A percentile compares a stretch with the other conserved stretches of the same genome.
Evolutionary conservation across 2,329 filamentous ascomycete species (phyloP).

Genomic region (Berkeleyomyces rouxiae): DNA sequence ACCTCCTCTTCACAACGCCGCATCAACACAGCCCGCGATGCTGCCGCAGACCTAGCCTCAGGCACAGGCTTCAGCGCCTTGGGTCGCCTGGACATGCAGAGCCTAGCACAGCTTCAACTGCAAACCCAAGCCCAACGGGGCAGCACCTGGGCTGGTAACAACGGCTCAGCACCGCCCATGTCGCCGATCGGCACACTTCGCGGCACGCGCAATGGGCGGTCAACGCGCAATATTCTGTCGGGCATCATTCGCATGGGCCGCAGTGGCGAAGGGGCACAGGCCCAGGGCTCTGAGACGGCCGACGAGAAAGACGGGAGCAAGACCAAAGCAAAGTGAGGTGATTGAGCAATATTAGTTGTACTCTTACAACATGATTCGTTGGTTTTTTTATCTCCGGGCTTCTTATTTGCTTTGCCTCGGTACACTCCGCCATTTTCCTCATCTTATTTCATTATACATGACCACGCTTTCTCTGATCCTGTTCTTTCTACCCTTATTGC

Average conservation of each 20-base stretch:
- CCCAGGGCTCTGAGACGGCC: not conserved
- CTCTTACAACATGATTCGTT: not conserved
- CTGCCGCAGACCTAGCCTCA: not conserved
- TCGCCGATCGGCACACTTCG: constrained; percentile 18
- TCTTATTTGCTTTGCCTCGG: not conserved
- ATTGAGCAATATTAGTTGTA: not conserved
- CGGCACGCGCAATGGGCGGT: constrained; percentile 21
- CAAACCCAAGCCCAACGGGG: not conserved
- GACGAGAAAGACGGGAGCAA: not conserved
- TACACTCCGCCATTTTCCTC: not conserved
- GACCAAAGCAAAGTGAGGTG: not conserved
- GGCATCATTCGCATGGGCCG: constrained; percentile 30
- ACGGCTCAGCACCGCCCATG: not conserved
- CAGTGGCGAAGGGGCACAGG: constrained; percentile 20
- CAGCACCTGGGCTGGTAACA: not conserved
- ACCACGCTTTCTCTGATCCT: not conserved
- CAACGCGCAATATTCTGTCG: constrained; percentile 27
- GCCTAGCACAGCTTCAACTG: constrained; percentile 9
- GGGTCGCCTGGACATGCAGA: constrained; percentile 7
- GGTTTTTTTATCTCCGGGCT: no score
- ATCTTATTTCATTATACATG: constrained; percentile 9
- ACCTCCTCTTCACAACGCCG: constrained; percentile 8
- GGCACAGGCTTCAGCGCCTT: constrained; percentile 15
- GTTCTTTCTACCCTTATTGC: not conserved
- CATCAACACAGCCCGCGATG: not conserved